Evolutionary conservation across 768 basidiomycete species (phyloP).

Genomic region (Aureoboletus auriporus): DNA sequence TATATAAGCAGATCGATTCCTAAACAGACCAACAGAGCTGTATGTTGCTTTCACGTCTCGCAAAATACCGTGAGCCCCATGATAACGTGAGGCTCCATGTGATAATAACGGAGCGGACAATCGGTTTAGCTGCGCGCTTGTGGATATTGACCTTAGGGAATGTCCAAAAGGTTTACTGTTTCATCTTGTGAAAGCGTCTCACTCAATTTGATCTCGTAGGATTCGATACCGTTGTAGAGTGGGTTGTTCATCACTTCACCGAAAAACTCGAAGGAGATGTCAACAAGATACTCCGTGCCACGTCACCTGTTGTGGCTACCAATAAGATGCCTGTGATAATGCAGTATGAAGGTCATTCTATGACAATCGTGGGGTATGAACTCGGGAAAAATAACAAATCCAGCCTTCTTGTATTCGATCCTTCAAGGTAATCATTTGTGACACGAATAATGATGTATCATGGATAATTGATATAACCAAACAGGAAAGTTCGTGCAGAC

Average conservation of each 20-base stretch:
- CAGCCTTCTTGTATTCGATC: conserved; percentile 76
- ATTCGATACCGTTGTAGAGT: conserved; percentile 52
- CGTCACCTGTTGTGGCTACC: conserved; percentile 51
- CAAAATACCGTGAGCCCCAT: conserved; percentile 70
- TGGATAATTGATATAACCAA: not conserved
- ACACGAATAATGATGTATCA: conserved; percentile 3
- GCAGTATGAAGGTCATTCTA: conserved; percentile 83
- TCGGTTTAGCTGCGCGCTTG: conserved; percentile 47
- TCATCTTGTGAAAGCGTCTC: not conserved
- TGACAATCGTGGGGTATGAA: conserved; percentile 84
- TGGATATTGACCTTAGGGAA: conserved; percentile 58
- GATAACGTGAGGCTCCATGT: not conserved
- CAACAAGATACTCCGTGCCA: conserved; percentile 49
- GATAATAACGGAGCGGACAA: not conserved
- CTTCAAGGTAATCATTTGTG: conserved; percentile 47
- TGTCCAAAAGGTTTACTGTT: conserved; percentile 38
- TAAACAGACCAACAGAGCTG: conserved; percentile 47
- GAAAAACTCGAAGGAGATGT: conserved; percentile 35
- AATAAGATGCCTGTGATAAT: conserved; percentile 78
- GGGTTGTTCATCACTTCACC: conserved; percentile 75
- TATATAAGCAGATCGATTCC: not conserved
- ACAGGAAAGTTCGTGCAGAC: conserved; percentile 10
- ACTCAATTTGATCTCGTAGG: conserved; percentile 27
- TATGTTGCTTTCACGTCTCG: conserved; percentile 75
- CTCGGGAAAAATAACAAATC: conserved; percentile 50